Percentiles rank a stretch among this genome's conserved stretches.
These are phyloP conservation scores for Phialemoniopsis sp. DNA, from an alignment of 2,329 filamentous ascomycete genomes.

Conservation along the genomic window DNA sequence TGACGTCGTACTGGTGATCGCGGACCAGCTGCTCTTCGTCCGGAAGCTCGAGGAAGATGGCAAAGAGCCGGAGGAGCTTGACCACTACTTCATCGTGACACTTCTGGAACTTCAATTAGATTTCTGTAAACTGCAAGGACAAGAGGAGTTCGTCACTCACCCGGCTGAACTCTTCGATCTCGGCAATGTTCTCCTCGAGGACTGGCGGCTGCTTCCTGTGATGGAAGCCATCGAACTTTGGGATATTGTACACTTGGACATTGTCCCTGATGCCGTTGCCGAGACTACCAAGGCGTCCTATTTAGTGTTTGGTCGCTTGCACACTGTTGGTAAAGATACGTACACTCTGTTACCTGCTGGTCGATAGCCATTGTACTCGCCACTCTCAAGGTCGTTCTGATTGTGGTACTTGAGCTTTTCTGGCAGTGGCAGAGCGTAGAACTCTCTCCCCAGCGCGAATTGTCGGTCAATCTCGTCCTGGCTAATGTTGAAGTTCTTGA, in stretches of 20 bases:
- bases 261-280: constrained; percentile 41
- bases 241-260: constrained; percentile 56
- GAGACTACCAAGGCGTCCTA: constrained; percentile 1
- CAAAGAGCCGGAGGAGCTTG: constrained; percentile 52
- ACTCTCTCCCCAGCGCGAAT: constrained; percentile 50
- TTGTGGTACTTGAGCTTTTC: constrained; percentile 54
- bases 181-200: constrained; percentile 39
- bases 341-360: constrained; percentile 27
- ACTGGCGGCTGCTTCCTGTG: constrained; percentile 39
- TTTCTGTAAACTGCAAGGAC: no score
- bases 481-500: constrained; percentile 51
- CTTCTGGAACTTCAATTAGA: no score
- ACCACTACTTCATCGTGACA: constrained; percentile 44
- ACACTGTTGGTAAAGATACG: no score
- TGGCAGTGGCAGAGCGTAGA: constrained; percentile 40
- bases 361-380: constrained; percentile 49
- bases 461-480: constrained; percentile 52
- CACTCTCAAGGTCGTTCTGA: constrained; percentile 32
- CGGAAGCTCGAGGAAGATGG: constrained; percentile 52
- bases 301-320: background rate
- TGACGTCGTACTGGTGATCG: constrained; percentile 49
- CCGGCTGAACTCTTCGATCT: constrained; percentile 50
- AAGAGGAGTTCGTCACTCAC: constrained; percentile 8
- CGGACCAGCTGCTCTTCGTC: constrained; percentile 51
- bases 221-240: constrained; percentile 52